Evolutionary conservation across 805 yeast species (phyloP).

Genomic region (Ogataea methanolica): DNA sequence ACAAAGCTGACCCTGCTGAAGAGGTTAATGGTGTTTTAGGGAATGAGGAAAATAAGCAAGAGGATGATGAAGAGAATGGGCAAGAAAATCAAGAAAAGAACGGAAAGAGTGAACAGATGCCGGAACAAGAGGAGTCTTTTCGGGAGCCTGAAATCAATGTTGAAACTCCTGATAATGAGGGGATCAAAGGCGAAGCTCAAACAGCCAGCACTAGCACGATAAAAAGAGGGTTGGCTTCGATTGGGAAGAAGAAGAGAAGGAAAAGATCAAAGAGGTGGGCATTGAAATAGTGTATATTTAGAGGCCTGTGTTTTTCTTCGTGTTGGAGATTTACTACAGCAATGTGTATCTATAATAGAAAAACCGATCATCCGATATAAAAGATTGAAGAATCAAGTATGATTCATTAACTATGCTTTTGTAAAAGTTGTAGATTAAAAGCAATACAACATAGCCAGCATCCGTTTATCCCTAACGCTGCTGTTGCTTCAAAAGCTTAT

Average conservation of each 20-base stretch:
- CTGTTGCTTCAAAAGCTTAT: conserved; percentile 13
- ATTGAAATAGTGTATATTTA: background rate
- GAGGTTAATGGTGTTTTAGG: background rate
- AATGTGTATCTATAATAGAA: background rate
- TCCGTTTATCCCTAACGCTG: no score
- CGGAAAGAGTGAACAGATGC: no score
- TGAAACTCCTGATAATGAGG: background rate
- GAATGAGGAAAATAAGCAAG: conserved; percentile 1
- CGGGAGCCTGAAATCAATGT: background rate
- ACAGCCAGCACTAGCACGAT: background rate
- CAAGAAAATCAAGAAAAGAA: background rate
- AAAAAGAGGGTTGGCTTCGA: conserved; percentile 1
- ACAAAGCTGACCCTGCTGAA: background rate
- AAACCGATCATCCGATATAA: no score
- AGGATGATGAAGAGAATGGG: background rate
- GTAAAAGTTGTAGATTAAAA: conserved; percentile 18
- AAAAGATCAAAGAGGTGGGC: conserved; percentile 3
- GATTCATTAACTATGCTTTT: no score
- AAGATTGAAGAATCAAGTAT: no score
- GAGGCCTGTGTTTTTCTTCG: background rate
- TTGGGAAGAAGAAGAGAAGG: background rate
- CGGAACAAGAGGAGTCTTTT: conserved; percentile 1
- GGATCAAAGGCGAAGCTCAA: background rate
- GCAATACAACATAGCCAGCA: no score
- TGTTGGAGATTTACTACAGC: background rate